A percentile compares a stretch with the other conserved stretches of the same genome.
These are phyloP conservation scores for Penicillium pulvis DNA, from an alignment of 495 filamentous ascomycete species.

Conservation along the genomic window DNA sequence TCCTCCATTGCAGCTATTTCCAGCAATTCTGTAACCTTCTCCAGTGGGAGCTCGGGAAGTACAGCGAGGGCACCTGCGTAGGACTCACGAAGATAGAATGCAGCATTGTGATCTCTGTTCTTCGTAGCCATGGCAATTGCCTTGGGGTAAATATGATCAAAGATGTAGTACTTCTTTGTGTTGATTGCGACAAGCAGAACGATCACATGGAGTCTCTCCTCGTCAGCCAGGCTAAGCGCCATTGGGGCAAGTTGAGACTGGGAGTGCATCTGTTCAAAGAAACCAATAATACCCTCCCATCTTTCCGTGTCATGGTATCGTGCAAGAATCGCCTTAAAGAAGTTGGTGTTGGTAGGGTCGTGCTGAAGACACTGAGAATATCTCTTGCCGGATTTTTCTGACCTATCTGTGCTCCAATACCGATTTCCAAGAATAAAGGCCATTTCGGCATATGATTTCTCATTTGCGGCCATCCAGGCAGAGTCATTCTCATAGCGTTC, in stretches of 20 bases:
- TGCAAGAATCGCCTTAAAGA: background rate
- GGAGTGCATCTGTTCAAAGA: constrained; percentile 1
- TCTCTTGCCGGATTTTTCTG: background rate
- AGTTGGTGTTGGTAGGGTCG: background rate
- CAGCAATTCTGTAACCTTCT: background rate
- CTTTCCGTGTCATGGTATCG: background rate
- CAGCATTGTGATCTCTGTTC: background rate
- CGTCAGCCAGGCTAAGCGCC: background rate
- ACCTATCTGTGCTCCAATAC: background rate
- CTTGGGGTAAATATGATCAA: background rate
- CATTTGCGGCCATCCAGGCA: background rate
- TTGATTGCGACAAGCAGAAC: background rate
- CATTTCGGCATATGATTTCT: constrained; percentile 5
- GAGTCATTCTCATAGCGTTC: background rate
- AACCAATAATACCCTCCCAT: constrained; percentile 1
- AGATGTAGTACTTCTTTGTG: constrained; percentile 3
- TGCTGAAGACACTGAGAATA: background rate
- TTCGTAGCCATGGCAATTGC: constrained; percentile 4
- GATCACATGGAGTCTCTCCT: constrained; percentile 1
- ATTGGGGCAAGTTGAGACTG: constrained; percentile 1
- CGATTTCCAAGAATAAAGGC: constrained; percentile 9
- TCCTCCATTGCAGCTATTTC: constrained; percentile 1
- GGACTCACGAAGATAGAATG: background rate
- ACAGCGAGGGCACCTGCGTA: background rate
- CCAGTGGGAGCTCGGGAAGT: background rate